phyloP scores from a whole-genome alignment of 75 land plant species.

The Selaginella moellendorffii region DNA sequence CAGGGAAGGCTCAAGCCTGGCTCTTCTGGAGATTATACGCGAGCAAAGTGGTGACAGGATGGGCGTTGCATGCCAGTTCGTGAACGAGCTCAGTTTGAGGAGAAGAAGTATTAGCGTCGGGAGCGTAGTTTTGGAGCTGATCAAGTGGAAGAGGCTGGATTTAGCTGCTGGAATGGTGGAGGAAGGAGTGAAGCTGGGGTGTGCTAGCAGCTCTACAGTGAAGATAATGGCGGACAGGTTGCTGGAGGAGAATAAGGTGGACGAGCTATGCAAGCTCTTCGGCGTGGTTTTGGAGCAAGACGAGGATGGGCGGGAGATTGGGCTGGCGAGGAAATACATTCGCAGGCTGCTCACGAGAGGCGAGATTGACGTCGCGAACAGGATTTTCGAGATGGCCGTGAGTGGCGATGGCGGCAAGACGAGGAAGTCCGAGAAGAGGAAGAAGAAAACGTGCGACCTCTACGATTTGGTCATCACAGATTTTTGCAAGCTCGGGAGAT shows the following conservation, averaged over 20 bases:
- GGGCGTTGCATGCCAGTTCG: no score
- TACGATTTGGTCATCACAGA: background rate
- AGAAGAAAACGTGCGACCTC: no score
- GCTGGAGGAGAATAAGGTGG: background rate
- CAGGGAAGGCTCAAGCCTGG: no score
- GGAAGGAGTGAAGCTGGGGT: background rate
- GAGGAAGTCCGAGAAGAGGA: no score
- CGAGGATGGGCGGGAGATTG: conserved; percentile 78
- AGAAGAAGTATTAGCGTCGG: no score
- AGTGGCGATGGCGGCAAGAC: background rate
- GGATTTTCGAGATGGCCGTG: conserved; percentile 38
- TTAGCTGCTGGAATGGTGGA: background rate
- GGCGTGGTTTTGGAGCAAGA: conserved; percentile 91
- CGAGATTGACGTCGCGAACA: conserved; percentile 43
- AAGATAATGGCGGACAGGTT: background rate
- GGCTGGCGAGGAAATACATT: conserved; percentile 7
- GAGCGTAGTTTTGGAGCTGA: no score
- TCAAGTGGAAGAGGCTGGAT: background rate
- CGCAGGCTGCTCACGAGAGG: no score
- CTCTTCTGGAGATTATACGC: no score
- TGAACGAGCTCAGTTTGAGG: no score
- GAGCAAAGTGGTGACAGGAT: no score
- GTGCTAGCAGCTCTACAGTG: background rate
- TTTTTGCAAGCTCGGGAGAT: background rate
- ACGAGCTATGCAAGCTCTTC: conserved; percentile 60